Evolutionary conservation across 192 early-diverging fungal species (phyloP).

Genomic region (Backusella psychrophila): DNA sequence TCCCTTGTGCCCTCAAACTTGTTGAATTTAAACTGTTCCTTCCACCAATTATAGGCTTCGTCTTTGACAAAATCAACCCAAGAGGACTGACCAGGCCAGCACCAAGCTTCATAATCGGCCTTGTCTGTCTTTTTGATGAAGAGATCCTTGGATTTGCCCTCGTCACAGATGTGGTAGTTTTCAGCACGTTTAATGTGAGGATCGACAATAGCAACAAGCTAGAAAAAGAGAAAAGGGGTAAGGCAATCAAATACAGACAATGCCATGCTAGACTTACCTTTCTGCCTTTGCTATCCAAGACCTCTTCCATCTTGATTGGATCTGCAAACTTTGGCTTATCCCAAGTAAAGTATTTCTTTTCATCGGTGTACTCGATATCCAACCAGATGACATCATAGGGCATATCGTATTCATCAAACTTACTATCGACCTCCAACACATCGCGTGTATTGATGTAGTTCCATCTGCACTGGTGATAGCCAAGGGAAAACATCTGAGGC

Average conservation of each 20-base stretch:
- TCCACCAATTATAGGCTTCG: slow-evolving; percentile 76
- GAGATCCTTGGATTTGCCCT: slow-evolving; percentile 69
- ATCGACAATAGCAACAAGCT: slow-evolving; percentile 94
- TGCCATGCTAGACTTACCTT: slow-evolving; percentile 49
- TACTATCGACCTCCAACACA: slow-evolving; percentile 78
- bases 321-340: slow-evolving; percentile 88
- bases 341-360: slow-evolving; percentile 98
- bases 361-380: slow-evolving; percentile 99
- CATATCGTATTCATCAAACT: slow-evolving; percentile 89
- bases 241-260: not conserved
- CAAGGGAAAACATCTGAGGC: slow-evolving; percentile 87
- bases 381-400: slow-evolving; percentile 99
- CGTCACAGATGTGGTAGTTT: slow-evolving; percentile 72
- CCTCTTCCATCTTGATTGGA: slow-evolving; percentile 79
- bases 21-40: slow-evolving; percentile 69
- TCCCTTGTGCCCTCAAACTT: slow-evolving; percentile 83
- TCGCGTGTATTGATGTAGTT: slow-evolving; percentile 94
- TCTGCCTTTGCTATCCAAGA: slow-evolving; percentile 68
- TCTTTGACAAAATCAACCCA: slow-evolving; percentile 94
- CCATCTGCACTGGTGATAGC: slow-evolving; percentile 98
- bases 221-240: not conserved
- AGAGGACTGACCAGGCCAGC: slow-evolving; percentile 92
- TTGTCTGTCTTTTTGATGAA: slow-evolving; percentile 80
- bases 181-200: slow-evolving; percentile 93
- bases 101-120: slow-evolving; percentile 90